A percentile compares a stretch with the other conserved stretches of the same genome.
These are phyloP conservation scores for Phialocephala subalpina DNA, from an alignment of 2,329 filamentous ascomycete genomes.

Conservation along the genomic window DNA sequence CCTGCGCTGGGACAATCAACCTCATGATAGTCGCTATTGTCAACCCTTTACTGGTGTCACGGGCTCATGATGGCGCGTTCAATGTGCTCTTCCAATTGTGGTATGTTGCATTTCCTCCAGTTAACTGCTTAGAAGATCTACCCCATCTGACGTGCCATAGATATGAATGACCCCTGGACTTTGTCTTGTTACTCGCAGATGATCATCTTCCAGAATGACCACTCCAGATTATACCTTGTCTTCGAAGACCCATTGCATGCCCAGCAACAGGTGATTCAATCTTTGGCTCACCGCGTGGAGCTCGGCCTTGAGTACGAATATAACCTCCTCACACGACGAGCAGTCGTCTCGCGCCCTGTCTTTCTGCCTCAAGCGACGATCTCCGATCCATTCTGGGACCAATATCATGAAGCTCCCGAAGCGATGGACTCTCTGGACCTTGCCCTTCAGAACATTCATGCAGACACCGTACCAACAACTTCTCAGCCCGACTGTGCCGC, in stretches of 20 bases:
- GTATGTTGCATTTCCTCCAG: no score
- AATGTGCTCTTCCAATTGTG: background rate
- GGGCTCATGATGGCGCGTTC: no score
- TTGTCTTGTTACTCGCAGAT: constrained; percentile 2
- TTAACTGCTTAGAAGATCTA: no score
- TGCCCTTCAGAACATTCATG: background rate
- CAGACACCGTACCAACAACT: no score
- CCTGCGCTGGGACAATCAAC: no score
- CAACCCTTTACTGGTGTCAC: no score
- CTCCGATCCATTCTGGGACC: background rate
- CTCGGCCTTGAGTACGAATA: constrained; percentile 7
- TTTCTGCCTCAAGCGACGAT: background rate
- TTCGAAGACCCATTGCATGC: constrained; percentile 3
- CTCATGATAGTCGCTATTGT: no score
- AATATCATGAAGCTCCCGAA: background rate
- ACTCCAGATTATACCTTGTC: background rate
- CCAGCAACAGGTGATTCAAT: constrained; percentile 7
- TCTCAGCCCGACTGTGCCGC: no score
- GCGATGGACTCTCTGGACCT: no score
- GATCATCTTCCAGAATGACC: background rate
- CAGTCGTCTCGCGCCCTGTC: constrained; percentile 2
- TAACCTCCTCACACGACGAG: constrained; percentile 1
- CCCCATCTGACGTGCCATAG: background rate
- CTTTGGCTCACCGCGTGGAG: background rate
- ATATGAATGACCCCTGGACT: constrained; percentile 10